These are phyloP conservation scores for Voacanga thouarsii DNA, from an alignment of 257 asterid genomes.

Conservation along the genomic window DNA sequence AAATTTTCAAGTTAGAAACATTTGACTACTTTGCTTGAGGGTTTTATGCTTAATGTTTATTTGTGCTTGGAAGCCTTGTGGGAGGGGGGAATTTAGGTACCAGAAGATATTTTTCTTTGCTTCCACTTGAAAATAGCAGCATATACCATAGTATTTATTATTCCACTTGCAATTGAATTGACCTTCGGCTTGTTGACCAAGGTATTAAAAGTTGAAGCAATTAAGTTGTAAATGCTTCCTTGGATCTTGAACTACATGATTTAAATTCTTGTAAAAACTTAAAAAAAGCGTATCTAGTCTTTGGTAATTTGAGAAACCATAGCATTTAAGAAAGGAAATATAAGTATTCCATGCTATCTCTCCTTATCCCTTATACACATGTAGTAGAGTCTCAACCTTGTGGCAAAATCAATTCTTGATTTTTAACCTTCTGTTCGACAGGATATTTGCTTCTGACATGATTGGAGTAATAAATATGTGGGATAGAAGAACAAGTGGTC, in stretches of 20 bases:
- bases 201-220: neutral
- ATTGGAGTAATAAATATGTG: conserved; percentile 74
- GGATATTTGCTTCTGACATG: conserved; percentile 88
- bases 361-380: neutral
- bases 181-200: neutral
- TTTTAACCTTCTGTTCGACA: conserved; percentile 18
- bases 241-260: neutral
- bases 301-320: neutral
- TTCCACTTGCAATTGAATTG: neutral
- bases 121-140: neutral
- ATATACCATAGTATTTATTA: neutral
- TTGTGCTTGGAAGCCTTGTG: neutral
- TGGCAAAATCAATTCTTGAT: neutral
- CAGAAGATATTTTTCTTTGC: neutral
- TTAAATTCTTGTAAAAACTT: neutral
- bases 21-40: neutral
- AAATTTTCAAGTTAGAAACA: neutral
- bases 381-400: neutral
- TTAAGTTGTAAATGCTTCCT: neutral
- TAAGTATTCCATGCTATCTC: neutral
- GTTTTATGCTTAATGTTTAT: neutral
- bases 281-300: neutral
- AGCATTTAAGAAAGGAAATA: neutral
- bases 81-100: neutral
- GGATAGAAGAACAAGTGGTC: conserved; percentile 81